Evolutionary conservation across 2,329 filamentous ascomycete genomes (phyloP), one percentile per base, ranked within the genome.

Genomic region (Huntiella omanensis): DNA sequence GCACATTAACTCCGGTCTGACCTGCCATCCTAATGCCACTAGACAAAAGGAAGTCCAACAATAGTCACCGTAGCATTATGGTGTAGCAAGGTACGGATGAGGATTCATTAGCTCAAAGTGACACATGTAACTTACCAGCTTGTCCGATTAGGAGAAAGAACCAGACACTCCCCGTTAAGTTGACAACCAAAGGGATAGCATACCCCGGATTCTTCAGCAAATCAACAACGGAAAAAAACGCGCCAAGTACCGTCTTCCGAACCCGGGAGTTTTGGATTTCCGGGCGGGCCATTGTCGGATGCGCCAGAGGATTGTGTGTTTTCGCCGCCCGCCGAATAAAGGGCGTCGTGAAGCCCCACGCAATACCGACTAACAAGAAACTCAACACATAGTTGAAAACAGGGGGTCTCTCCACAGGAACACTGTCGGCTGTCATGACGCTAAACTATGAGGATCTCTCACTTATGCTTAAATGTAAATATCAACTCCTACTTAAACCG

Each of bases 101-200:
- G 22, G 22, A 28, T 28, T 28, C 22, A 28, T 28, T 28, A 28
- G 22, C 22, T 28, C 22, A 28, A 28, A 28, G 22, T 28, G 22
- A 28, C 22, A 28, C 22, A 28, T 28, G 22, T 28, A 49, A 71
- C 80, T 55, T 62, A 92, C 86, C 86, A 55, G 87, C 87, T 60
- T 91, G 76, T 5, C 88, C 88, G 62, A 96, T 88, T 53, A 96
- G 67, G 54, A 96, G 63, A 55, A 96, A 96, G 63, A 96, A 96
- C 88, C 88, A 96, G 47, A 95, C 71, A 57, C 85, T 93, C 28
- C 88, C 88, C 2, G 88, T 94, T 45, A 96, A 64, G 59, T 96
- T 96, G 49, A 94, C 63, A 45, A 94, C 63, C 54, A 96, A 62
- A 15, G 88, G 88, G 19, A 93, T 64, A 4, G 85, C 83, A 62